Evolutionary conservation across 768 basidiomycete genomes (phyloP), one percentile per base, ranked within the genome.

Genomic region (Sistotremastrum suecicum): DNA sequence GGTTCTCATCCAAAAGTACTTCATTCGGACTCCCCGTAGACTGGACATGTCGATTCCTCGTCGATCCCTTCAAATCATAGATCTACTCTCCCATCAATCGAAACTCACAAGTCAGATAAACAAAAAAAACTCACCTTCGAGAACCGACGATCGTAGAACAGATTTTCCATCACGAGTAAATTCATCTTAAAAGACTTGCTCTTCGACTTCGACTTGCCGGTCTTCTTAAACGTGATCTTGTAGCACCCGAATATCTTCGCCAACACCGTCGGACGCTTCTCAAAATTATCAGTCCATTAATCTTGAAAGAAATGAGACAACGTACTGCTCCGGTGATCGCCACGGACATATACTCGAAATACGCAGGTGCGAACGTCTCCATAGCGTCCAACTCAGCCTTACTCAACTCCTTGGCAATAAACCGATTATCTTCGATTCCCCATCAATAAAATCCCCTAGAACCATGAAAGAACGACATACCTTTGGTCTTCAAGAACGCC

Each of bases 291-390:
- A 20, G 20, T 20, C 20, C 20, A 20, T 20, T 20, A 34, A 12
- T 39, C 39, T 3, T 40, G 44, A 35, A 49, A 48, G 37, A 38
- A 48, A 41, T 41, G 31, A 43, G 5, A 7, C 37, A 7, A 65
- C 83, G 48, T 34, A 92, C 91, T 53, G 86, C 78, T 35, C 81
- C 80, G 43, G 78, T 75, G 10, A 95, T 79, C 2, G 90, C 86
- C n/a, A 85, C 88, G 1, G 89, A 85, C 83, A 97, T 92, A 59
- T 98, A 99, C 50, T 92, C 85, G 56, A 99, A 98, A 61, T 99
- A 99, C 2, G 88, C 84, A 0, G 94, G 95, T 9, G 90, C 94
- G 62, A 99, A 98, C 0, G 84, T 87, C 53, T 92, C 88, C 79
- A 98, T 86, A 0, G 88, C 87, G 58, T 94, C 88, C 52, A 97